phyloP scores from a whole-genome alignment of 305 asterid species.

The Rubia peregrina region DNA sequence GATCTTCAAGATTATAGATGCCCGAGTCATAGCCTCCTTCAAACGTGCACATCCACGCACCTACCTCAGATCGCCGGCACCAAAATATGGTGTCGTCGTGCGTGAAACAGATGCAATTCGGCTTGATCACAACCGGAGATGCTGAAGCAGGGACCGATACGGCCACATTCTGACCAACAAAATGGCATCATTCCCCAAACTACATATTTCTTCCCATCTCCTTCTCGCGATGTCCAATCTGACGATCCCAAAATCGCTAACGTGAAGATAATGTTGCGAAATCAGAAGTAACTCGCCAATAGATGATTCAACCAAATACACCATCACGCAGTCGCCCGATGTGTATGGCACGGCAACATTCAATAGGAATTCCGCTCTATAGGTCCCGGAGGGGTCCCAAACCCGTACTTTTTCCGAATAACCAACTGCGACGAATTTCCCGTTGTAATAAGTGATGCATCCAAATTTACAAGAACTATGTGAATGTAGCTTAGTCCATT shows the following conservation, averaged over 20 bases:
- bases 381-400: too few relatives aligned
- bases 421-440: neutral
- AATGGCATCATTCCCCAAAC: neutral
- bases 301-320: neutral
- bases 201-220: neutral
- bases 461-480: neutral
- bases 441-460: neutral
- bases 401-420: neutral
- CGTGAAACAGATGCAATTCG: neutral
- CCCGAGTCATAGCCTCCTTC: neutral
- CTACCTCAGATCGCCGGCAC: too few relatives aligned
- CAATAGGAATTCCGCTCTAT: too few relatives aligned
- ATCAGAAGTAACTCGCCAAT: neutral
- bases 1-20: neutral
- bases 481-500: neutral
- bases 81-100: too few relatives aligned
- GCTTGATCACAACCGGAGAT: neutral
- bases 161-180: neutral
- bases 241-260: neutral
- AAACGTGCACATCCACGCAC: too few relatives aligned
- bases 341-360: too few relatives aligned
- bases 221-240: neutral
- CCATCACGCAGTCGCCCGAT: too few relatives aligned
- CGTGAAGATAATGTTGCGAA: neutral
- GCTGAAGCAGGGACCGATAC: neutral